Evolutionary conservation across 257 asterid species (phyloP).

Genomic region (Solanum bukasovii): DNA sequence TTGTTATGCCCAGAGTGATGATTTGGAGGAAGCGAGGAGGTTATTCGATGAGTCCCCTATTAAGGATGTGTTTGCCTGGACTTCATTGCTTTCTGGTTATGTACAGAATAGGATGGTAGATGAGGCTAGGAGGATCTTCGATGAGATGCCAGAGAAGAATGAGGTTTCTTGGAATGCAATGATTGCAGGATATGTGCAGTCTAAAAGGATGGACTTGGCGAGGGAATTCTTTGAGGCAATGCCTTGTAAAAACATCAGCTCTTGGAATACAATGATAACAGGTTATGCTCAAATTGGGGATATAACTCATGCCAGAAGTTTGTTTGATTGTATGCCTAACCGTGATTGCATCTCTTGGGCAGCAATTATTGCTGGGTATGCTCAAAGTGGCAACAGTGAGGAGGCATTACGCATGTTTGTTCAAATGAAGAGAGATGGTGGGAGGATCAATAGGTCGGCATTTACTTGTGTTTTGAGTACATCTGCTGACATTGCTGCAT

Average conservation of each 20-base stretch:
- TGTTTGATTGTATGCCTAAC: constrained; percentile 61
- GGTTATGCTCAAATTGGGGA: constrained; percentile 73
- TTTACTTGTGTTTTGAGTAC: constrained; percentile 67
- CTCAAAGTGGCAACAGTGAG: constrained; percentile 62
- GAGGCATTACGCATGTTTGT: constrained; percentile 52
- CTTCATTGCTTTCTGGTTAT: constrained; percentile 81
- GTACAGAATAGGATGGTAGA: constrained; percentile 68
- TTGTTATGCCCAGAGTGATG: constrained; percentile 71
- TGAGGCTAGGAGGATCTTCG: constrained; percentile 60
- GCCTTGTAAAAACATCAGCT: constrained; percentile 67
- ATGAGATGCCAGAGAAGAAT: constrained; percentile 78
- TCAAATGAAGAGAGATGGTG: constrained; percentile 57
- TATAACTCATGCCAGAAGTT: constrained; percentile 44
- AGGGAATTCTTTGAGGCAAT: constrained; percentile 67
- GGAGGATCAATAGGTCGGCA: constrained; percentile 48
- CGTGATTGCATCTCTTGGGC: constrained; percentile 95
- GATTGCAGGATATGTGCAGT: constrained; percentile 80
- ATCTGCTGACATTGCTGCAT: constrained; percentile 79
- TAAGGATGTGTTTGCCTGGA: constrained; percentile 78
- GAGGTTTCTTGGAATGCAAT: constrained; percentile 87
- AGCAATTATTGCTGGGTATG: constrained; percentile 79
- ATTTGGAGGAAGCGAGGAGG: constrained; percentile 51
- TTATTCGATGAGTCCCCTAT: constrained; percentile 62
- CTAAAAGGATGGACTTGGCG: constrained; percentile 59
- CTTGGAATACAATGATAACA: constrained; percentile 93